phyloP scores from a whole-genome alignment of 1,139 yeast species.

The Candida pseudoviswanathii region DNA sequence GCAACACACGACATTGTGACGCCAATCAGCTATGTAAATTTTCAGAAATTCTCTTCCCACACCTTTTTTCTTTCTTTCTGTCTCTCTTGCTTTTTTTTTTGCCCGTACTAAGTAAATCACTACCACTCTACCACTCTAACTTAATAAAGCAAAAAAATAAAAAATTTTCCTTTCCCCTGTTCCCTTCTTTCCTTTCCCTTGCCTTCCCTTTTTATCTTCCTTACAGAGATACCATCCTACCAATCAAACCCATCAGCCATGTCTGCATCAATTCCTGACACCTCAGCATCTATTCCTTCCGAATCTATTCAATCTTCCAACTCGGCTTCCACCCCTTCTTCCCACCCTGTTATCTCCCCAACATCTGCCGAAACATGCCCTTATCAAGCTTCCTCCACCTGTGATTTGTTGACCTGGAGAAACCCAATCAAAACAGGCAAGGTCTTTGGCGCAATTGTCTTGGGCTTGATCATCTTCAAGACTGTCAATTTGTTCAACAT shows the following conservation, averaged over 20 bases:
- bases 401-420: constrained; percentile 71
- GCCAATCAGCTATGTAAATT: too few species aligned
- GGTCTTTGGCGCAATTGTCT: constrained; percentile 66
- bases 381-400: not conserved
- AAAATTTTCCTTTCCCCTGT: too few species aligned
- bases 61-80: too few species aligned
- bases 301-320: not conserved
- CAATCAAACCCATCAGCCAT: not conserved
- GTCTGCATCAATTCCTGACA: constrained; percentile 4
- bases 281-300: not conserved
- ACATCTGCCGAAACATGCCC: not conserved
- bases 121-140: too few species aligned
- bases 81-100: too few species aligned
- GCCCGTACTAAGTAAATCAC: too few species aligned
- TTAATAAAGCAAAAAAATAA: too few species aligned
- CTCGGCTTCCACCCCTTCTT: not conserved
- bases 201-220: not conserved
- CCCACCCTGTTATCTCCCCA: not conserved
- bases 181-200: not conserved
- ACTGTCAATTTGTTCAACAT: constrained; percentile 70
- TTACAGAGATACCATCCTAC: not conserved
- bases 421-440: constrained; percentile 80
- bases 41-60: too few species aligned
- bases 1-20: too few species aligned
- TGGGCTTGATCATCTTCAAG: constrained; percentile 63